These are phyloP conservation scores for Camptophora hylomeconis DNA, from an alignment of 2,329 filamentous ascomycete genomes.

Conservation along the genomic window DNA sequence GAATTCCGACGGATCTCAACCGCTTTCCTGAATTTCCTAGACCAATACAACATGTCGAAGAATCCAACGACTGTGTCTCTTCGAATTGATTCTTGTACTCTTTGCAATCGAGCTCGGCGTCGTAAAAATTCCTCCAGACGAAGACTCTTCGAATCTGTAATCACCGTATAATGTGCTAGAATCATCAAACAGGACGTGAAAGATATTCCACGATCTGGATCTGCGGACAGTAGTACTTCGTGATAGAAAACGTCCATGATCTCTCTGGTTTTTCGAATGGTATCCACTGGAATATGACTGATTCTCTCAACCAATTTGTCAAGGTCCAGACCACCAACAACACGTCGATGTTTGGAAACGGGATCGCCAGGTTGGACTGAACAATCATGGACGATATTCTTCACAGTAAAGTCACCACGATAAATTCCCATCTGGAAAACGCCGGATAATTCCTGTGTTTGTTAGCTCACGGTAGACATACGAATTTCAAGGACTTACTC, in stretches of 20 bases:
- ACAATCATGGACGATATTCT: slow-evolving; percentile 76
- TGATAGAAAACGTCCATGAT: slow-evolving; percentile 94
- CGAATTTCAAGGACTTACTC: slow-evolving; percentile 37
- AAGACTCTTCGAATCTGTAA: slow-evolving; percentile 92
- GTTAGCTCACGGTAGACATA: slow-evolving; percentile 5
- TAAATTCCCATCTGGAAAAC: slow-evolving; percentile 97
- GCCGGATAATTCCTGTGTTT: slow-evolving; percentile 63
- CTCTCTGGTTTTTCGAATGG: slow-evolving; percentile 61
- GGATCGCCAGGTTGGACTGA: slow-evolving; percentile 42
- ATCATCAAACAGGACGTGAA: slow-evolving; percentile 93
- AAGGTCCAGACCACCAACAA: slow-evolving; percentile 52
- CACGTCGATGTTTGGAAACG: slow-evolving; percentile 29
- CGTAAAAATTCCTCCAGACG: slow-evolving; percentile 88
- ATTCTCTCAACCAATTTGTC: slow-evolving; percentile 62
- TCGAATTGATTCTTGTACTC: slow-evolving; percentile 87
- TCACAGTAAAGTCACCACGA: slow-evolving; percentile 75
- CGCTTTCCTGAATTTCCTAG: slow-evolving; percentile 64
- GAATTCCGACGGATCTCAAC: slow-evolving; percentile 59
- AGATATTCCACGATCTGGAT: slow-evolving; percentile 76
- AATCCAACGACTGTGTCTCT: slow-evolving; percentile 85
- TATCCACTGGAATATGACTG: slow-evolving; percentile 56
- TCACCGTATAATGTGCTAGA: slow-evolving; percentile 95
- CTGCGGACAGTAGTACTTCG: slow-evolving; percentile 85
- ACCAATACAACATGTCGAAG: slow-evolving; percentile 86
- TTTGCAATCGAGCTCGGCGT: slow-evolving; percentile 75